A percentile compares a stretch with the other conserved stretches of the same genome.
Conservation (phyloP, 352 stramenopile genomes). For the Globisporangium uncinulatum region DNA sequence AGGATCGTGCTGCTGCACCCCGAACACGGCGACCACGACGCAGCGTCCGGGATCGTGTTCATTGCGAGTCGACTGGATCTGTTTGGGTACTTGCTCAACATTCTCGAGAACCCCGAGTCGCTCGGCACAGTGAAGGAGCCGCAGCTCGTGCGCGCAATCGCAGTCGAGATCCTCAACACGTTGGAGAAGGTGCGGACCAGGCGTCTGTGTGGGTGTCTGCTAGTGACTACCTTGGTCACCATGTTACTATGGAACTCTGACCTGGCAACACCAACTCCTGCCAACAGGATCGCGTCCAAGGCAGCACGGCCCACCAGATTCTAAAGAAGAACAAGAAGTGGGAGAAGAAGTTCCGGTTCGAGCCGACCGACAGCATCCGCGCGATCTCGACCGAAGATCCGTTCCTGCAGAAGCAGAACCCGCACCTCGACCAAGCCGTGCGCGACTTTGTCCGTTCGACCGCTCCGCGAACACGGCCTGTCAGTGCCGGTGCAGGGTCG, state of each 20-base stretch:
- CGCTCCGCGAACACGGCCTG: slow-evolving; percentile 13
- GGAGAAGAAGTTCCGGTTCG: slow-evolving; percentile 73
- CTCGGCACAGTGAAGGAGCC: slow-evolving; percentile 59
- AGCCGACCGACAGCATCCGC: slow-evolving; percentile 38
- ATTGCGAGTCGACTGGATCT: slow-evolving; percentile 59
- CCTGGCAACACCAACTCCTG: not conserved
- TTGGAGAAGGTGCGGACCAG: slow-evolving; percentile 52
- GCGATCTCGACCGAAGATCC: slow-evolving; percentile 55
- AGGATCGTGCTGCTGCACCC: slow-evolving; percentile 63
- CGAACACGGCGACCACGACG: slow-evolving; percentile 55
- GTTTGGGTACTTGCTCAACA: slow-evolving; percentile 70
- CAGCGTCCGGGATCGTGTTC: slow-evolving; percentile 65
- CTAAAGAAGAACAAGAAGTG: slow-evolving; percentile 88
- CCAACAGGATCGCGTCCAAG: slow-evolving; percentile 74
- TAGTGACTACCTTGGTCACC: not conserved
- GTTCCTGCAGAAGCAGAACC: slow-evolving; percentile 57
- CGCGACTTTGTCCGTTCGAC: slow-evolving; percentile 39
- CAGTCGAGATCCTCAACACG: slow-evolving; percentile 74
- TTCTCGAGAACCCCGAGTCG: slow-evolving; percentile 53
- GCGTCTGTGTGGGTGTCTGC: not conserved
- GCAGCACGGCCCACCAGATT: slow-evolving; percentile 64
- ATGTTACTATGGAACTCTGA: not conserved
- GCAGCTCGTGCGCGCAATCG: slow-evolving; percentile 52
- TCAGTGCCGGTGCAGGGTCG: not conserved
- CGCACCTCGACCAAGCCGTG: slow-evolving; percentile 50